Percentiles rank a stretch among this genome's conserved stretches.
Evolutionary conservation across 176 grass and related monocot genomes (phyloP).

Genomic region (Luzula sylvatica): DNA sequence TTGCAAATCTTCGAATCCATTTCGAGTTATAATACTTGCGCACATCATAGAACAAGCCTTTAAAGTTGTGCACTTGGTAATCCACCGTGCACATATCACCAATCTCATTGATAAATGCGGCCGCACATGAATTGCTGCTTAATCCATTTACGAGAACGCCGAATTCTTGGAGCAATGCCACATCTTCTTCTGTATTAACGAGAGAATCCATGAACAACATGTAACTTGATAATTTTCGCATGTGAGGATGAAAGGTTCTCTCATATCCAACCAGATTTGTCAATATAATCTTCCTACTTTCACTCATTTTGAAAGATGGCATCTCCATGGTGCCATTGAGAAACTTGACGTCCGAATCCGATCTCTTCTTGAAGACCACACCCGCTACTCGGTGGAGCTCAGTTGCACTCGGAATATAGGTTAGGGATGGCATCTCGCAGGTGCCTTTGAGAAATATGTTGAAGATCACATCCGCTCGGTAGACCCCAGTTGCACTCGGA

Average conservation of each 20-base stretch:
- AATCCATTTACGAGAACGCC: background rate
- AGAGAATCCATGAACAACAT: background rate
- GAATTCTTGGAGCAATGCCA: conserved; percentile 3
- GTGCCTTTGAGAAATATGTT: background rate
- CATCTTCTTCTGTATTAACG: background rate
- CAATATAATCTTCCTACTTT: background rate
- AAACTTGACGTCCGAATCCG: background rate
- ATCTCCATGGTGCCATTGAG: background rate
- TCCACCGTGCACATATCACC: background rate
- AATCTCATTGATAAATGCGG: conserved; percentile 17
- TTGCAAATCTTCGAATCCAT: background rate
- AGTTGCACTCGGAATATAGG: background rate
- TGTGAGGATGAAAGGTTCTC: background rate
- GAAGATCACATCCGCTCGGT: background rate
- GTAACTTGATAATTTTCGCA: background rate
- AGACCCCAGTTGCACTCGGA: too few species aligned
- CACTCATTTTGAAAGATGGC: background rate
- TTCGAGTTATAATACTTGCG: background rate
- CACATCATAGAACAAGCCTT: background rate
- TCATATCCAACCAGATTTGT: background rate
- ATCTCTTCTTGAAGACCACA: background rate
- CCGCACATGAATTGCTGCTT: background rate
- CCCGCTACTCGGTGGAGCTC: background rate
- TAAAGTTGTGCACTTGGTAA: background rate
- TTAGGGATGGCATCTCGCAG: background rate